Evolutionary conservation across 495 filamentous ascomycete genomes (phyloP).

Genomic region (Penicillium cinerascens): DNA sequence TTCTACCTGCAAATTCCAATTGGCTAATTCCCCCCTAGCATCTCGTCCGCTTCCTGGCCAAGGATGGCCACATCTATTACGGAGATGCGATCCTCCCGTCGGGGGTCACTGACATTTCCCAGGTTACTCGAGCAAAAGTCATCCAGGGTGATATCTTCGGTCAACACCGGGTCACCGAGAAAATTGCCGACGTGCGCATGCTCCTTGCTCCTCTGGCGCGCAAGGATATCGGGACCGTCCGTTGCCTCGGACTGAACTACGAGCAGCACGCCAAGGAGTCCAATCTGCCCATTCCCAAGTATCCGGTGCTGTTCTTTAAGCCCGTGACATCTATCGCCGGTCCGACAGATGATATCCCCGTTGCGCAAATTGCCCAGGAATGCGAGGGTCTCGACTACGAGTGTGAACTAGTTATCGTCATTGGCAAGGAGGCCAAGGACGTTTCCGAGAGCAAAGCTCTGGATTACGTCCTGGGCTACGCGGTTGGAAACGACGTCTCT

Average conservation of each 20-base stretch:
- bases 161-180: constrained; percentile 65
- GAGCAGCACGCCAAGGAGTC: constrained; percentile 76
- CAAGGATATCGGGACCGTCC: constrained; percentile 67
- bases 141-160: constrained; percentile 74
- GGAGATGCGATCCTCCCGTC: constrained; percentile 76
- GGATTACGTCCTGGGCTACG: constrained; percentile 74
- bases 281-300: constrained; percentile 69
- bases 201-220: constrained; percentile 67
- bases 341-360: constrained; percentile 65
- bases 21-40: constrained; percentile 41
- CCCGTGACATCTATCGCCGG: constrained; percentile 68
- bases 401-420: constrained; percentile 76
- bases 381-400: constrained; percentile 74
- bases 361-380: constrained; percentile 56
- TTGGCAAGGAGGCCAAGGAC: constrained; percentile 67
- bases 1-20: background rate
- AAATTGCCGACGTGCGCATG: constrained; percentile 60
- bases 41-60: constrained; percentile 75
- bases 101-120: constrained; percentile 62
- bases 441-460: constrained; percentile 65
- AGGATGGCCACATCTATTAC: constrained; percentile 73
- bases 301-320: constrained; percentile 82
- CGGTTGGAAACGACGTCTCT: constrained; percentile 78
- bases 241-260: constrained; percentile 82
- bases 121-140: constrained; percentile 61